phyloP scores from a whole-genome alignment of 164 flowering plant genomes.

The Protea cynaroides region DNA sequence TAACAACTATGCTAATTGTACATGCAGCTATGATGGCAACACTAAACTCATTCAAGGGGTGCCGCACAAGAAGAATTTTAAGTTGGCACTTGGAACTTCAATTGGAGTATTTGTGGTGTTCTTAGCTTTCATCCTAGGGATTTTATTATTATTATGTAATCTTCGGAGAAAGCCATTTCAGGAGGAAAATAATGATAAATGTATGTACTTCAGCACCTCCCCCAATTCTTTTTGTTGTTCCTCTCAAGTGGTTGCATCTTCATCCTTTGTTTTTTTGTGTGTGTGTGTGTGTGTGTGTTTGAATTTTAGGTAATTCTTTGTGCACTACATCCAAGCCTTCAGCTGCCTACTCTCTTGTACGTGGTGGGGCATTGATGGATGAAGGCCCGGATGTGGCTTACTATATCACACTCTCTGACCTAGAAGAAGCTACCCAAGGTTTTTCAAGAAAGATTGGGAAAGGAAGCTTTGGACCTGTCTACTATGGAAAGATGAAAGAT shows the following conservation, averaged over 20 bases:
- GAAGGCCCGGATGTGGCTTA: conserved; percentile 53
- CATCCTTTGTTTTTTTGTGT: background rate
- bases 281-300: conserved; percentile 1
- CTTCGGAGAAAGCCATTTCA: conserved; percentile 27
- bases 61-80: conserved; percentile 30
- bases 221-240: background rate
- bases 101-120: conserved; percentile 42
- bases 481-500: conserved; percentile 83
- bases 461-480: conserved; percentile 96
- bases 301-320: conserved; percentile 38
- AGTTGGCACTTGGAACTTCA: conserved; percentile 46
- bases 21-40: conserved; percentile 64
- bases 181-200: conserved; percentile 31
- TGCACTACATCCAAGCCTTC: conserved; percentile 38
- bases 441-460: conserved; percentile 72
- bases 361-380: conserved; percentile 47
- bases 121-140: conserved; percentile 36
- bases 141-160: conserved; percentile 32
- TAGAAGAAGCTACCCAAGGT: conserved; percentile 67
- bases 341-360: conserved; percentile 29
- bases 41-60: conserved; percentile 36
- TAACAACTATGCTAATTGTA: conserved; percentile 9
- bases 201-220: conserved; percentile 23
- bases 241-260: background rate
- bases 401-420: conserved; percentile 49